phyloP scores from a whole-genome alignment of 768 basidiomycete genomes.

The Chlorophyllum brunneum region DNA sequence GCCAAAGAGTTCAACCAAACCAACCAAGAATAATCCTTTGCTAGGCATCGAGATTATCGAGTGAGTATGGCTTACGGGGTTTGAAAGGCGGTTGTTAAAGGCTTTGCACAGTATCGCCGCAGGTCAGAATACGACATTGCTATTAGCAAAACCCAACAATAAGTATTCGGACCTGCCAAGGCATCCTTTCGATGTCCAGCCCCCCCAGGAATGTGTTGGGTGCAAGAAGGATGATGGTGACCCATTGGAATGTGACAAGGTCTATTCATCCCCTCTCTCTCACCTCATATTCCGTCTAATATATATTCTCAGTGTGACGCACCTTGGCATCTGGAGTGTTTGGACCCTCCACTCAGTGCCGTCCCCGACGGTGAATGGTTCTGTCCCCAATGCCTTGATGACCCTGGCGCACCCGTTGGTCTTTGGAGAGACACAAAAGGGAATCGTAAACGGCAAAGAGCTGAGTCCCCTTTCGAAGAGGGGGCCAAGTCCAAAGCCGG shows the following conservation, averaged over 20 bases:
- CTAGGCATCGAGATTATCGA: slow-evolving; percentile 76
- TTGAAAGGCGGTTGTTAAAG: neutral
- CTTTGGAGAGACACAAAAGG: slow-evolving; percentile 26
- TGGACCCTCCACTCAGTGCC: slow-evolving; percentile 68
- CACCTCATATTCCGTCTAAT: neutral
- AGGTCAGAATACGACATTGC: slow-evolving; percentile 82
- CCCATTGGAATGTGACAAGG: slow-evolving; percentile 91
- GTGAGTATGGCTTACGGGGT: slow-evolving; percentile 35
- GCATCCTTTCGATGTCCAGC: slow-evolving; percentile 70
- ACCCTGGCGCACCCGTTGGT: slow-evolving; percentile 54
- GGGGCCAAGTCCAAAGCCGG: slow-evolving; percentile 1
- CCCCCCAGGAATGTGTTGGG: slow-evolving; percentile 64
- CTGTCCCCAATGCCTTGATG: slow-evolving; percentile 68
- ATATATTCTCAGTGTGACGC: slow-evolving; percentile 66
- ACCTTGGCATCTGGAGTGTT: slow-evolving; percentile 82
- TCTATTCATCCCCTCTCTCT: slow-evolving; percentile 21
- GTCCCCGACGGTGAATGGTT: slow-evolving; percentile 93
- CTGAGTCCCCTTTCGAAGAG: neutral
- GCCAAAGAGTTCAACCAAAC: slow-evolving; percentile 85
- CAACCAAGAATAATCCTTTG: slow-evolving; percentile 65
- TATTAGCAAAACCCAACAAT: slow-evolving; percentile 74
- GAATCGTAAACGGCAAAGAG: slow-evolving; percentile 10
- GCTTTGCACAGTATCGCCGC: slow-evolving; percentile 60
- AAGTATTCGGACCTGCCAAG: slow-evolving; percentile 75
- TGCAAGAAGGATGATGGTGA: slow-evolving; percentile 72